Evolutionary conservation across 768 basidiomycete species (phyloP), one percentile per base, ranked within the genome.

Genomic region (Fomitopsis pulvina): DNA sequence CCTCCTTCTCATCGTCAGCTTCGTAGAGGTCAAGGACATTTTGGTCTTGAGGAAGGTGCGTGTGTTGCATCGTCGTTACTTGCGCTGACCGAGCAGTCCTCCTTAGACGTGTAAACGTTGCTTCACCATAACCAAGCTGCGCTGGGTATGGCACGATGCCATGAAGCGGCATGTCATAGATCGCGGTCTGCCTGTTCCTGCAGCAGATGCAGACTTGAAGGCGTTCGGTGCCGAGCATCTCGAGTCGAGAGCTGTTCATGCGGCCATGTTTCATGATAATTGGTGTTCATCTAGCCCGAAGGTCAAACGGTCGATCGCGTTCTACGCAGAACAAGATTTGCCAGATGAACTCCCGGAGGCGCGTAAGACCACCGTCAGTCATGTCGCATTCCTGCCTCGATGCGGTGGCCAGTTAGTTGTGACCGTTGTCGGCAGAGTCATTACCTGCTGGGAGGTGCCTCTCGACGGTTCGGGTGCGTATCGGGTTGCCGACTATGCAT

Each of bases 71-170:
- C 41, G 18, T 21, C n/a, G n/a, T 3, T 24, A 26, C 47, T 16
- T 4, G 16, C 24, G 20, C 27, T 27, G 34, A 12, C 29, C 38
- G 21, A 29, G 9, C 41, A 16, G 42, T 12, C 14, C 21, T 10
- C 2, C 30, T 9, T 52, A 69, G 68, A 64, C 66, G 22, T 66
- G 61, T 10, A 61, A 60, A 24, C 60, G 61, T 12, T 54, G 68
- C 34, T 60, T 42, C 38, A 37, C 57, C 9, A 53, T 69, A 43
- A 66, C 66, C 39, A 66, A 64, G 53, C 49, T 64, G 39, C 67
- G 68, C 45, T 68, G 66, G 66, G 65, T 69, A 16, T 69, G 68
- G 68, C 58, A 61, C 32, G 60, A 67, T 51, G 67, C 66, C 16
- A 54, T 69, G 28, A 57, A 62, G 40, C 57, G 61, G 8, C 68